Base-by-base conservation (phyloP, 2,329 filamentous ascomycete species). In the Neocatenulostroma microsporum region DNA sequence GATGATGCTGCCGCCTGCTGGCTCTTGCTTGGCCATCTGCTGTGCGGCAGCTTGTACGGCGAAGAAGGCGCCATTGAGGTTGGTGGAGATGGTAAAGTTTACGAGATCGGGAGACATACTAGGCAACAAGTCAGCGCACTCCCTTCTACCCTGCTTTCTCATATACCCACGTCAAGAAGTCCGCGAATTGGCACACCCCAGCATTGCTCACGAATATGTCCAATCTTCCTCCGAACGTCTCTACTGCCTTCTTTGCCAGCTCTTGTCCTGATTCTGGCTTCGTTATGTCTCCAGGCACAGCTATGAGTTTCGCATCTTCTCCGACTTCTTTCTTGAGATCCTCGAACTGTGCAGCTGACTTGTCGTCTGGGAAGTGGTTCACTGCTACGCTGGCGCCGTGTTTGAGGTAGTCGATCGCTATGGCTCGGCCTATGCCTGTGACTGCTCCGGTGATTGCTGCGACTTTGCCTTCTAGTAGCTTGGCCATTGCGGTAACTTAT, bases 31-130 rank as follows among this genome's bases (percentile, higher is more conserved):
- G 0, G 81, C 78, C 82, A 94, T 91, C 58, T 91, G 84, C 3
- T 80, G 74, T 2, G 84, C 86, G 2, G 85, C 87, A 0, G 86
- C 84, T 67, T 94, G 87, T 15, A 83, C 80, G 23, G 84, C 73
- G 66, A 87, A 88, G 66, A 93, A 94, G n/a, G 86, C 83, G 29
- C 87, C 87, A 48, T 81, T 78, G 47, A 94, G 77, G 63, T 94
- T 94, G 33, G 84, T 89, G 24, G 74, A 68, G 26, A 93, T 68
- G 3, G 86, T 93, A 37, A 70, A 68, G 43, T 74, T 65, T 54
- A 87, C 82, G 37, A 93, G 76, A 39, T 80, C 73, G 1, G 78
- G 73, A 8, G 76, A 69, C 28, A 94, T 73, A 14, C 75, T 77
- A 39, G 27, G 15, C 5, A 28, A 11, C 4, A n/a, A 15, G 13